Percentiles rank a stretch among this genome's conserved stretches.
Evolutionary conservation across 1,139 yeast genomes (phyloP).

Genomic region (Nadsonia commutata): DNA sequence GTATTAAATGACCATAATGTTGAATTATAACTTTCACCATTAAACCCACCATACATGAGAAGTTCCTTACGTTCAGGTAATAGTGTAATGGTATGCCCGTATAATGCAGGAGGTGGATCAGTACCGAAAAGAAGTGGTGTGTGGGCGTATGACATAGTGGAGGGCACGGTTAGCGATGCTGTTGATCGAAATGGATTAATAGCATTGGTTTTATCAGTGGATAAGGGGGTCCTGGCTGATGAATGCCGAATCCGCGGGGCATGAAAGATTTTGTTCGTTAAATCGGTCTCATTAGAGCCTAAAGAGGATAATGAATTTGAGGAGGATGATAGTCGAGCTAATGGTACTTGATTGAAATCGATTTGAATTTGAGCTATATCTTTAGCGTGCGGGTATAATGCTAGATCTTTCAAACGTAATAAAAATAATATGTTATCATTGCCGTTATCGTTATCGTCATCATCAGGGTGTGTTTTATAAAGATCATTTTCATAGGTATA

Average conservation of each 20-base stretch:
- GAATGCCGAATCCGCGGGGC: no score
- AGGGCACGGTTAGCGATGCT: conserved; percentile 1
- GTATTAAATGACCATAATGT: conserved; percentile 3
- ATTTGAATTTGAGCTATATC: no score
- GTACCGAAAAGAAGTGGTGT: conserved; percentile 4
- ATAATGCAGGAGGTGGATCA: conserved; percentile 1
- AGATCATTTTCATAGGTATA: neutral
- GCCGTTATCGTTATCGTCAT: no score
- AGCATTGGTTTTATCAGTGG: neutral
- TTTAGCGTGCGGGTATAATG: no score
- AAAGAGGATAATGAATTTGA: neutral
- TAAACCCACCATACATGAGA: conserved; percentile 3
- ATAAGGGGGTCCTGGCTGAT: no score
- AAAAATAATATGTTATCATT: no score
- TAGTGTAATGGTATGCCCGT: conserved; percentile 4
- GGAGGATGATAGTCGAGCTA: no score
- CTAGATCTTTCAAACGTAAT: no score
- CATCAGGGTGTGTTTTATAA: no score
- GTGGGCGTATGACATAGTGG: conserved; percentile 3
- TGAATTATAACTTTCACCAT: conserved; percentile 1
- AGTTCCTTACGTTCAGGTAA: conserved; percentile 1
- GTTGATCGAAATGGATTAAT: neutral
- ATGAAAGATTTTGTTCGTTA: neutral
- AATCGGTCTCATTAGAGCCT: neutral
- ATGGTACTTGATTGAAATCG: no score